Evolutionary conservation across 768 basidiomycete genomes (phyloP), one percentile per base, ranked within the genome.

Genomic region (Infundibulicybe gibba): DNA sequence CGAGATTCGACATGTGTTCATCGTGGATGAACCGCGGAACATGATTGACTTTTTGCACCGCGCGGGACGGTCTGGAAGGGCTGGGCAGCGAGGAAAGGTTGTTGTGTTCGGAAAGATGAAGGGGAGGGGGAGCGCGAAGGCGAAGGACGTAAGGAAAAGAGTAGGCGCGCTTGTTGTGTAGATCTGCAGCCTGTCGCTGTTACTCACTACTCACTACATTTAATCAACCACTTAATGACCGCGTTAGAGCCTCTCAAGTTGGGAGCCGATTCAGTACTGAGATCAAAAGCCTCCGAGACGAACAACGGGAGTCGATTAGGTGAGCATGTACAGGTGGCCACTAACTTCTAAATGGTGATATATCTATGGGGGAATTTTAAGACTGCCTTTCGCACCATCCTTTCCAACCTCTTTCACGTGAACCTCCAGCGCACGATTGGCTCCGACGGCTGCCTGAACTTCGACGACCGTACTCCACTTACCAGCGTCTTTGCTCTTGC

Each of bases 21-120:
- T 95, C 53, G 75, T 90, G 17, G 94, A 95, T 54, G 81, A 88
- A 58, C 93, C 94, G 15, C 71, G 87, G 54, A 94, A 92, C 61
- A 88, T 87, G 75, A 77, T 94, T 33, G 94, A 97, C 63, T 94
- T 95, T 61, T 62, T 97, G 49, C 94, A 97, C 66, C 83, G 94
- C 4, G 94, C 94, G 0, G 94, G 94, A 13, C 70, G 94, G 40
- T 77, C 87, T 0, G 92, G 84, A 2, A 70, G 92, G 25, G 90
- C 90, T 3, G 89, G 89, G 0, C 62, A 75, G 58, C 60, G 64
- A 20, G 89, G 87, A 1, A 81, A 75, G 53, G 90, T 91, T 0
- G 81, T 91, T 3, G 69, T 91, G 5, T 91, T 91, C 57, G 85
- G 85, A 30, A 88, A 85, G 61, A 65, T 69, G 55, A 76, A 74